Percentiles rank a stretch among this genome's conserved stretches.
Conservation (phyloP, 257 asterid species). For the Agastache rugosa region DNA sequence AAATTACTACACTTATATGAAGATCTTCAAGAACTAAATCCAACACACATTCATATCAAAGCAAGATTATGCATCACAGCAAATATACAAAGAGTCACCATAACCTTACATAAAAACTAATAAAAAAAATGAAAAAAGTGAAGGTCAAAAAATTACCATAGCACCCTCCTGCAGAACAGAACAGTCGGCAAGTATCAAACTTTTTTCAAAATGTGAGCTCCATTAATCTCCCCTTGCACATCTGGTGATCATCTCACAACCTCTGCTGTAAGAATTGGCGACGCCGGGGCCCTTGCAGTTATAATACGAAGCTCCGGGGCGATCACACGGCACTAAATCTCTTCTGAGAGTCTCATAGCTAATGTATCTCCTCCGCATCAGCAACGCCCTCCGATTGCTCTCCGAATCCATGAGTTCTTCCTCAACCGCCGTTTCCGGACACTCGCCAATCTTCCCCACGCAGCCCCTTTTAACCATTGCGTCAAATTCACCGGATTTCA, state of each 20-base stretch:
- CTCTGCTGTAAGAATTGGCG: conserved; percentile 70
- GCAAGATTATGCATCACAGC: conserved; percentile 26
- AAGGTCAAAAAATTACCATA: conserved; percentile 18
- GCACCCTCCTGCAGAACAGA: not conserved
- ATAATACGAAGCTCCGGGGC: conserved; percentile 86
- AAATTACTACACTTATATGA: conserved; percentile 1
- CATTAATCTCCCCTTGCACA: conserved; percentile 61
- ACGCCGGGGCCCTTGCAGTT: conserved; percentile 61
- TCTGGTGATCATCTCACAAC: conserved; percentile 90
- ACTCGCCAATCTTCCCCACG: conserved; percentile 51
- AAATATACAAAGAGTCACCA: conserved; percentile 25
- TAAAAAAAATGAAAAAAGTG: not conserved
- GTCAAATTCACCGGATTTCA: conserved; percentile 42
- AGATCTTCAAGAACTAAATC: conserved; percentile 20
- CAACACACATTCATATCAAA: conserved; percentile 12
- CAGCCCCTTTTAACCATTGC: conserved; percentile 53
- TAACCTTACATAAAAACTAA: not conserved
- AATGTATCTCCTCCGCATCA: conserved; percentile 61
- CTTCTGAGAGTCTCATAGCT: conserved; percentile 76
- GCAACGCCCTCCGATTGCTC: conserved; percentile 62
- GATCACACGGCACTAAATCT: conserved; percentile 80
- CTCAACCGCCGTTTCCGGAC: conserved; percentile 45
- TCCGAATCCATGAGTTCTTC: conserved; percentile 63
- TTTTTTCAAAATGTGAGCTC: conserved; percentile 20
- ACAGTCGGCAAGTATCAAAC: not conserved